Evolutionary conservation across 2,329 filamentous ascomycete species (phyloP), one percentile per base, ranked within the genome.

Genomic region (Xylariaceae sp.): DNA sequence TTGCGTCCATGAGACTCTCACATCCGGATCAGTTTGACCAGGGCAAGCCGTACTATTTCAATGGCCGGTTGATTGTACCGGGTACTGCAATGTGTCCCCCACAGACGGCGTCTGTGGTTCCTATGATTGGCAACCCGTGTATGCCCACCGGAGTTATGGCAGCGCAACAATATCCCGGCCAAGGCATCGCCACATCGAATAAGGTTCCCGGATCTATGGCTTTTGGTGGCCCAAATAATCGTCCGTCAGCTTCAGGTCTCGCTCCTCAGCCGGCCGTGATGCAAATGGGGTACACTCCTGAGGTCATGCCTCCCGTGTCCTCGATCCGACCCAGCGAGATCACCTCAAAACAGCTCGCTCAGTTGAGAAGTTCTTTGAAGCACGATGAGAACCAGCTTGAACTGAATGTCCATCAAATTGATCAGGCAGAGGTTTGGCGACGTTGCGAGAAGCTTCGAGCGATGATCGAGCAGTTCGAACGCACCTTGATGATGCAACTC

Each of bases 401-500:
- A 55, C 85, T 82, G 74, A 86, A 87, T 67, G 80, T 78, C 64
- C 82, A 86, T 62, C 83, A 86, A 64, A 83, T 86, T 62, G 83
- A 87, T 59, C 82, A 64, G 34, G 54, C 56, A 7, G 61, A 54
- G 54, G 61, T 61, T n/a, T 63, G 57, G 56, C 56, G 55, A 5
- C 58, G 61, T 8, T 76, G 74, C 2, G 67, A 73, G 41, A 68
- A 73, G 41, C 68, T 83, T 59, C 72, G 74, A n/a, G 70, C 74
- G 18, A 76, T 77, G 37, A 79, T 85, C 58, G 69, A 73, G 30
- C 74, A 78, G 49, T 84, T 85, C 59, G 80, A 84, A 65, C 71
- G 54, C 72, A 78, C 53, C 80, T 84, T 64, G 77, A 82, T 66
- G 70, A 71, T 47, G 49, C 63, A 64, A 52, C 5, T 63, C 47